Percentiles rank a stretch among this genome's conserved stretches.
Conservation (phyloP, 2,329 filamentous ascomycete genomes). For the Biscogniauxia marginata region DNA sequence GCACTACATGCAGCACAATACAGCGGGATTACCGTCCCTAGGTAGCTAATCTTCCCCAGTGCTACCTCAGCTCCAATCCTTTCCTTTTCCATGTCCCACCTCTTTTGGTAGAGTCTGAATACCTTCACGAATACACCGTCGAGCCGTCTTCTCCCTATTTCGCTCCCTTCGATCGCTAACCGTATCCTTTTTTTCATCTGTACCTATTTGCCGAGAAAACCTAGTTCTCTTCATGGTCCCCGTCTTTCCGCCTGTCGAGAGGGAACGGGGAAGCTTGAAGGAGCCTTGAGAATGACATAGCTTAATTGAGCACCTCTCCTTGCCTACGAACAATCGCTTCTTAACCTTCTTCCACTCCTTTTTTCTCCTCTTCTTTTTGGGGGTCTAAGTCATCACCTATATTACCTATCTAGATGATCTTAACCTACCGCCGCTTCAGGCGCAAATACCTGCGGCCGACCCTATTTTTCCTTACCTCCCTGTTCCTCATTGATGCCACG, state of each 20-base stretch:
- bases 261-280: neutral
- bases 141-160: too few relatives aligned
- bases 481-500: slow-evolving; percentile 37
- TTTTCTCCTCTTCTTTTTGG: slow-evolving; percentile 16
- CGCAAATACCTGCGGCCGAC: slow-evolving; percentile 35
- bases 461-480: slow-evolving; percentile 29
- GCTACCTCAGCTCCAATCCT: neutral
- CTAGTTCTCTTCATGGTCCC: neutral
- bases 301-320: neutral
- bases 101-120: neutral
- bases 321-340: neutral
- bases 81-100: neutral
- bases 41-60: neutral
- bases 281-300: neutral
- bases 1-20: too few relatives aligned
- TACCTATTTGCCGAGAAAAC: neutral
- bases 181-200: neutral
- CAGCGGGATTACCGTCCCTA: neutral
- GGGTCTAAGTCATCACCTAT: neutral
- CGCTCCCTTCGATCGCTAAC: neutral
- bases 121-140: neutral
- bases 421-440: slow-evolving; percentile 35
- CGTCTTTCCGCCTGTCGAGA: neutral
- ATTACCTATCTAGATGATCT: slow-evolving; percentile 33
- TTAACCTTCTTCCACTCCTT: slow-evolving; percentile 20